These are phyloP conservation scores for Taphrina flavorubra DNA, from an alignment of 1,139 yeast genomes.

Conservation along the genomic window DNA sequence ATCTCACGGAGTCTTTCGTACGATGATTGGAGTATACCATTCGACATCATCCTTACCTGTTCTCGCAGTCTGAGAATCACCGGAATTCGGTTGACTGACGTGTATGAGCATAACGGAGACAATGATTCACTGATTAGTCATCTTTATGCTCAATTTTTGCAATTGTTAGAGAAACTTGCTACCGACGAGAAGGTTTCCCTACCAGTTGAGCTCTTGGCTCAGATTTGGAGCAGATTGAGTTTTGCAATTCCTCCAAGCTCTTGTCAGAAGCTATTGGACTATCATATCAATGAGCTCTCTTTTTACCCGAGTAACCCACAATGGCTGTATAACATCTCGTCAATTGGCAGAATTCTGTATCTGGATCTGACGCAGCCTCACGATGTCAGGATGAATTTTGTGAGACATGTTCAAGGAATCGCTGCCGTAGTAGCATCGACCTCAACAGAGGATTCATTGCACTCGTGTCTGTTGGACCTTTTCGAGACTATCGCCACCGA, in stretches of 20 bases:
- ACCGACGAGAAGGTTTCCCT: conserved; percentile 52
- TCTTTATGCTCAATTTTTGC: conserved; percentile 9
- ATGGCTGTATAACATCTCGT: conserved; percentile 61
- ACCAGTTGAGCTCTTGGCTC: conserved; percentile 57
- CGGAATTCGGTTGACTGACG: neutral
- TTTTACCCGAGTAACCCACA: conserved; percentile 62
- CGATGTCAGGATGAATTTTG: conserved; percentile 55
- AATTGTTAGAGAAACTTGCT: conserved; percentile 7
- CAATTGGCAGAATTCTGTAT: conserved; percentile 60
- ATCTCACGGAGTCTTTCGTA: conserved; percentile 20
- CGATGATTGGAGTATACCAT: conserved; percentile 40
- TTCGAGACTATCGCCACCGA: conserved; percentile 42
- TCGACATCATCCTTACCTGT: conserved; percentile 32
- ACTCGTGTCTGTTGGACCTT: conserved; percentile 41
- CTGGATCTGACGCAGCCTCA: conserved; percentile 50
- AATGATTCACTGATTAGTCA: neutral
- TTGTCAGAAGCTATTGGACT: conserved; percentile 56
- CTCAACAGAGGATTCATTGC: conserved; percentile 24
- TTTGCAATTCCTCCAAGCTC: conserved; percentile 54
- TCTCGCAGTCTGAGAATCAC: conserved; percentile 26
- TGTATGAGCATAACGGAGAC: neutral
- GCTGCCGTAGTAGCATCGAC: conserved; percentile 53
- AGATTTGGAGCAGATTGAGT: conserved; percentile 56
- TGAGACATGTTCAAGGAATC: conserved; percentile 58
- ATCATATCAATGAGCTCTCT: conserved; percentile 56